Conservation (phyloP, 441 rosid genomes). For the Pelargonium australe region DNA sequence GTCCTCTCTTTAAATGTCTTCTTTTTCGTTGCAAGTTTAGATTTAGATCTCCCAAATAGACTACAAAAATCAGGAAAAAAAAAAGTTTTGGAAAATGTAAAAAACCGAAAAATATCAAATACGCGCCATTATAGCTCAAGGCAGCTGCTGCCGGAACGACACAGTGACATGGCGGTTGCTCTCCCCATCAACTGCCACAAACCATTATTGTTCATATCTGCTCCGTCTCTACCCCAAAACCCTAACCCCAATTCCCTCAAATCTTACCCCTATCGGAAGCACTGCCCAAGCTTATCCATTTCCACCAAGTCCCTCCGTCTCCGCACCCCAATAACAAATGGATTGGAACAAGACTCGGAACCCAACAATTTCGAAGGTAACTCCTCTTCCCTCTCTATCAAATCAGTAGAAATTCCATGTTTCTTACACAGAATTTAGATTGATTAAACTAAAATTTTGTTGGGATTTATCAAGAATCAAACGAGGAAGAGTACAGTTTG, state of each 20-base stretch:
- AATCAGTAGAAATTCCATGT: no score
- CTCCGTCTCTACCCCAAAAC: conserved; percentile 17
- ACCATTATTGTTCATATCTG: conserved; percentile 6
- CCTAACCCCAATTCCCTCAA: conserved; percentile 11
- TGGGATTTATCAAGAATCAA: conserved; percentile 25
- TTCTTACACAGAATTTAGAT: no score
- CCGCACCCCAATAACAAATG: conserved; percentile 16
- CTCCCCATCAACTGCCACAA: conserved; percentile 24
- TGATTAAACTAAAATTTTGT: background rate
- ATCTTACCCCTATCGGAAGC: conserved; percentile 7
- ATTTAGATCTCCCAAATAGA: no score
- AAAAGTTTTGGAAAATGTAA: no score
- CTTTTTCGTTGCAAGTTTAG: no score
- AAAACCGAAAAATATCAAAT: no score
- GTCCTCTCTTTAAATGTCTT: no score
- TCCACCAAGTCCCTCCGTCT: conserved; percentile 14
- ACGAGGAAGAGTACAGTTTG: conserved; percentile 35
- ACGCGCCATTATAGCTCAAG: no score
- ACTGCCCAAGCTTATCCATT: conserved; percentile 18
- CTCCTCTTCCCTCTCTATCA: no score
- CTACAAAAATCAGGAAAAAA: no score
- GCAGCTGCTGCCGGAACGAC: background rate
- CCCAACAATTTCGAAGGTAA: conserved; percentile 31
- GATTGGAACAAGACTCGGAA: conserved; percentile 24
- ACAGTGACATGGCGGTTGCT: conserved; percentile 37